Evolutionary conservation across 768 basidiomycete species (phyloP).

Genomic region (Kwoniella bestiolae): DNA sequence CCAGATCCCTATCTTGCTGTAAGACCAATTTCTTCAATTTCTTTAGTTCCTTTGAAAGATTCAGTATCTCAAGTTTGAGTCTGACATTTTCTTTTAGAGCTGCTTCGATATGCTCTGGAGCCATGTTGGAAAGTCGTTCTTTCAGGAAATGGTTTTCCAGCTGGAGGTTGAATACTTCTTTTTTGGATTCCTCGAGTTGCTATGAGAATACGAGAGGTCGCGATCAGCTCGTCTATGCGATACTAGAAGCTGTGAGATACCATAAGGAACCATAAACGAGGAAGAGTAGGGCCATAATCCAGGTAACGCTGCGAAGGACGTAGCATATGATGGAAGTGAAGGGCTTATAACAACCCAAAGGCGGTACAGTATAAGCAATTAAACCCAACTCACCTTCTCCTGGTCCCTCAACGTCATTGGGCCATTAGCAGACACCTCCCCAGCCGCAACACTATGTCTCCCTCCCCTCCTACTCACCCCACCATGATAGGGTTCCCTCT

Average conservation of each 20-base stretch:
- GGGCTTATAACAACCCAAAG: too few relatives aligned
- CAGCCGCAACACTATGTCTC: constrained; percentile 49
- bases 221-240: too few relatives aligned
- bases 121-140: constrained; percentile 84
- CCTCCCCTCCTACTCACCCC: constrained; percentile 45
- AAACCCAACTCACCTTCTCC: constrained; percentile 73
- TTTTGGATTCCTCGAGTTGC: constrained; percentile 94
- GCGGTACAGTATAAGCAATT: too few relatives aligned
- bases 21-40: constrained; percentile 85
- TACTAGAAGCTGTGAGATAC: too few relatives aligned
- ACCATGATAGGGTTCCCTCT: constrained; percentile 21
- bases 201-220: constrained; percentile 56
- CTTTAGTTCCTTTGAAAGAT: constrained; percentile 87
- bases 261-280: too few relatives aligned
- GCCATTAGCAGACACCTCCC: constrained; percentile 30
- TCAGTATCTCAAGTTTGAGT: constrained; percentile 88
- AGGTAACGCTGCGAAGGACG: too few relatives aligned
- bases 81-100: constrained; percentile 90
- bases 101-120: constrained; percentile 89
- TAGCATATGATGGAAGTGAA: too few relatives aligned
- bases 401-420: constrained; percentile 86
- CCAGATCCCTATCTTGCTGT: constrained; percentile 79
- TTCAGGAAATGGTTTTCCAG: constrained; percentile 94
- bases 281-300: too few relatives aligned
- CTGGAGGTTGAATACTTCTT: constrained; percentile 96